Base-by-base conservation (phyloP, 306 rosid genomes). In the Dalbergia cultrata region DNA sequence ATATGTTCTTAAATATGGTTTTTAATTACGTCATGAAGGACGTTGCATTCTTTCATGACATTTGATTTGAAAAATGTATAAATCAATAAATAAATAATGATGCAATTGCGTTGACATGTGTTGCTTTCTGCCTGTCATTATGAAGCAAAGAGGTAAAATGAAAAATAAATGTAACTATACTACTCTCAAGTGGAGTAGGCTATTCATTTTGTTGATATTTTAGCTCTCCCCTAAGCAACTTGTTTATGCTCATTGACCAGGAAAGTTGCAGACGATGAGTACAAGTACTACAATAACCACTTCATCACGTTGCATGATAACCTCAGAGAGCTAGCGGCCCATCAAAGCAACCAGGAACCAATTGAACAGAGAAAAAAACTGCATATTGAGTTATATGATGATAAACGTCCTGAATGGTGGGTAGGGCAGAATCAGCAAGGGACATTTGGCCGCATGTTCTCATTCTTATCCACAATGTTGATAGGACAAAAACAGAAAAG, bases 241-340 rank as follows among this genome's bases (percentile, higher is more conserved):
- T 33, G 16, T 13, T 53, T 59, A 8, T 76, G 52, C 35, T 67
- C 2, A 14, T 21, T 80, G 31, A 85, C 13, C 88, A 92, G 98
- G 82, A 87, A 80, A 59, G 88, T 85, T 66, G 87, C 80, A 26
- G 31, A 44, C 26, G 92, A 87, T 13, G 14, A 54, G 10, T 91
- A 87, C 41, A 86, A 54, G 64, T 89, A 82, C 74, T 89, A 92
- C 80, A 85, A 41, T 54, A 88, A 90, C 78, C 89, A 89, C 86
- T 89, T 84, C 7, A 81, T 86, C 39, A 74, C 76, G 67, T 87
- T 86, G 74, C 92, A 90, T 79, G 92, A 88, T 78, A 76, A 88
- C 45, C 90, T 90, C 19, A 90, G 94, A 74, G 95, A 92, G 69
- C 86, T 92, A 9, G 97, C 96, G 0, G 83, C 85, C 54, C 80